Base-by-base conservation (phyloP, 495 filamentous ascomycete species). In the Tetracladium marchalianum region DNA sequence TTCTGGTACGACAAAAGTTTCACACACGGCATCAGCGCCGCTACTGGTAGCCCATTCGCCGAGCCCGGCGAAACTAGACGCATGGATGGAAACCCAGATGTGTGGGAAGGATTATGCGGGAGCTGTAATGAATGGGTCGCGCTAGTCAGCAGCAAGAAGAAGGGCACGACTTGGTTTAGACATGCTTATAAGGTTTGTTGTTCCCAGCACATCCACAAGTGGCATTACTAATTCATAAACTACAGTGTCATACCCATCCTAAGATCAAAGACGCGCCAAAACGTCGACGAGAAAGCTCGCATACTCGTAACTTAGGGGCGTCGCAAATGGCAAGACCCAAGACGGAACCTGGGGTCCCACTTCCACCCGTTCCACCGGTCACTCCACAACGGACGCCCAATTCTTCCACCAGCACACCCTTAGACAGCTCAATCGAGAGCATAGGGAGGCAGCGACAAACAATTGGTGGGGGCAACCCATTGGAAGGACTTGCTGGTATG, bases 1-100 rank as follows among this genome's bases (percentile, higher is more conserved):
- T 89, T 84, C 63, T 89, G 84, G 84, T 89, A 89, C 59, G 84
- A 89, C 65, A 89, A 87, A 62, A 81, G 75, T 46, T 89, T 88
- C 59, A 84, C 80, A 2, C 85, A 88, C 46, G 84, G 84, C 31
- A 85, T 89, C 55, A 85, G 82, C 56, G 83, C 83, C 22, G 81
- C 81, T 16, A 87, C 83, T 11, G 85, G 84, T 8, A 75, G 67
- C 47, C 72, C 80, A 3, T 89, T 88, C 62, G 72, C 83, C 55
- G 81, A 81, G 51, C 84, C 84, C 4, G 72, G 78, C 52, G 73
- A 84, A 56, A 83, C 78, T 15, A 66, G 84, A 24, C 65, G 82
- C 40, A 85, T 84, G 72, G 81, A 86, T 57, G 80, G 81, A n/a
- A 86, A 85, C 54, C 74, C 81, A 9, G 82, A 87, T 52, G 79